phyloP scores from a whole-genome alignment of 2,329 filamentous ascomycete species.

The Thielaviopsis populi region DNA sequence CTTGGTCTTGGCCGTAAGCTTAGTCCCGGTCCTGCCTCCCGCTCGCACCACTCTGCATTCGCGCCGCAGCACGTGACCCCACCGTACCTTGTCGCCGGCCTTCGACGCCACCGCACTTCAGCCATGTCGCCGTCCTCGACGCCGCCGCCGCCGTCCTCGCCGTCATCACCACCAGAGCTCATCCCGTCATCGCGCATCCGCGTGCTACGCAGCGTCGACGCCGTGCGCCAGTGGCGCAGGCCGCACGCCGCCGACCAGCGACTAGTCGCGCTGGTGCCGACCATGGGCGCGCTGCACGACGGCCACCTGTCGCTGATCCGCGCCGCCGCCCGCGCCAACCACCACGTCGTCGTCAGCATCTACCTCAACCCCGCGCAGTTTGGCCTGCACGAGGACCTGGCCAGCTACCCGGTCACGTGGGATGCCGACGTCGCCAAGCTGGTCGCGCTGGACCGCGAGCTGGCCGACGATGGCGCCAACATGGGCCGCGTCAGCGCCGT shows the following conservation, averaged over 20 bases:
- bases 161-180: constrained; percentile 25
- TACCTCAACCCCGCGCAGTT: constrained; percentile 98
- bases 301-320: constrained; percentile 80
- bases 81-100: constrained; percentile 16
- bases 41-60: neutral
- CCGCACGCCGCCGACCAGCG: constrained; percentile 51
- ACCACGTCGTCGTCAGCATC: constrained; percentile 76
- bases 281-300: constrained; percentile 92
- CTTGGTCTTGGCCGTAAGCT: too few relatives aligned
- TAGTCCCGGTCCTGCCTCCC: neutral
- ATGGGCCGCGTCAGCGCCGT: constrained; percentile 62
- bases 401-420: constrained; percentile 84
- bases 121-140: constrained; percentile 9
- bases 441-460: constrained; percentile 51
- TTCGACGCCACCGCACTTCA: constrained; percentile 16
- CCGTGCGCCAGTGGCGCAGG: constrained; percentile 54
- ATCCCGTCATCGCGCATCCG: constrained; percentile 46
- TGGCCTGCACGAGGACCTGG: constrained; percentile 72
- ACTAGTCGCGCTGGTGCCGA: constrained; percentile 78
- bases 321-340: constrained; percentile 68
- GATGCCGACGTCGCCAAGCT: constrained; percentile 56
- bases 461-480: constrained; percentile 45
- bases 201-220: constrained; percentile 60
- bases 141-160: constrained; percentile 1
- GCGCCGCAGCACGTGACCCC: neutral